Base-by-base conservation (phyloP, 352 stramenopile species). In the Pilasporangium apinafurcum region DNA sequence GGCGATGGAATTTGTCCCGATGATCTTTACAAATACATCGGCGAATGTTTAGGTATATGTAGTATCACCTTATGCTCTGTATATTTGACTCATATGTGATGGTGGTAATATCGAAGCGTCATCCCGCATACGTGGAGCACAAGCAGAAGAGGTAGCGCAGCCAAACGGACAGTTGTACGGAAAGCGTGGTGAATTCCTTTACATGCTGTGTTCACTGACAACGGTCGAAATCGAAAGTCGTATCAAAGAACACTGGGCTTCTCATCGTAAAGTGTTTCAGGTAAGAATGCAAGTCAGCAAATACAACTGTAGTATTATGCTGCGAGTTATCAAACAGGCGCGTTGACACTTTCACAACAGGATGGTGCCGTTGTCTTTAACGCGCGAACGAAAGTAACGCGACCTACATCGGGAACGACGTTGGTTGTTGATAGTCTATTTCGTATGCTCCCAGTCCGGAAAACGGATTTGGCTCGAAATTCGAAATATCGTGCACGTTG, bases 221-320 rank as follows among this genome's bases (percentile, higher is more conserved):
- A 46, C 43, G 10, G 56, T 90, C 21, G 72, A 87, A 33, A 64
- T 93, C 27, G 77, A 89, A 56, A 90, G 71, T 36, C 65, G 77
- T 8, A 35, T 76, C 1, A 28, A 65, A 16, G 47, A 65, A 0
- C 55, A 78, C 14, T 90, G 79, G 76, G 69, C 57, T 21, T 77
- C 65, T 0, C 70, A 76, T 39, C 69, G 72, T 29, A 93, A 93
- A 66, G 44, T 83, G 24, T 66, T 88, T 21, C 32, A 83, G 54
- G 76, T 87, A n/a, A n/a, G n/a, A n/a, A n/a, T n/a, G n/a, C n/a
- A n/a, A n/a, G n/a, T n/a, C n/a, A n/a, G n/a, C n/a, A n/a, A n/a
- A n/a, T n/a, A n/a, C n/a, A n/a, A n/a, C n/a, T n/a, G n/a, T n/a
- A n/a, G n/a, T n/a, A n/a, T n/a, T n/a, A n/a, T n/a, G n/a, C n/a